Evolutionary conservation across 352 stramenopile species (phyloP).

Genomic region (Globisporangium carolinianum): DNA sequence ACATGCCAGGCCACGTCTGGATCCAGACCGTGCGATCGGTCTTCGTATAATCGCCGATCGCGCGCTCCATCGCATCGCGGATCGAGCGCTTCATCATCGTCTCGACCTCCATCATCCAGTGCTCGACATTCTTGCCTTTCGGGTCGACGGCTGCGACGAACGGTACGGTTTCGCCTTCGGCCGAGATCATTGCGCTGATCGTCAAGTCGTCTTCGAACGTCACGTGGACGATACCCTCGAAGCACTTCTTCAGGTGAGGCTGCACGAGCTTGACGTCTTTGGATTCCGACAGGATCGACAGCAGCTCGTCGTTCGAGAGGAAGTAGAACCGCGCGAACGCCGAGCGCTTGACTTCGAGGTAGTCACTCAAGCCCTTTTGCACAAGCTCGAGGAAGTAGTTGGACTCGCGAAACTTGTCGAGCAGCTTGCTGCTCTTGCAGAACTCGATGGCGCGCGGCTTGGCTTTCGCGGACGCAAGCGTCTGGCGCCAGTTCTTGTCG

Average conservation of each 20-base stretch:
- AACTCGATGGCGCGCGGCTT: conserved; percentile 92
- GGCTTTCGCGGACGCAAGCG: conserved; percentile 73
- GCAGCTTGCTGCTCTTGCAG: conserved; percentile 87
- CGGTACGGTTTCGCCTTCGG: conserved; percentile 84
- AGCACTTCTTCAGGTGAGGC: conserved; percentile 93
- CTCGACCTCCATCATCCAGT: conserved; percentile 93
- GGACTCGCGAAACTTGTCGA: conserved; percentile 92
- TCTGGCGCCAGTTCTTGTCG: conserved; percentile 94
- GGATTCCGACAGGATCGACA: conserved; percentile 90
- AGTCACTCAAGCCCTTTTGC: conserved; percentile 89
- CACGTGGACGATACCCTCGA: conserved; percentile 90
- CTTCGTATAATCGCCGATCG: conserved; percentile 85
- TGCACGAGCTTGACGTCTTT: conserved; percentile 92
- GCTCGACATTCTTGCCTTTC: conserved; percentile 89
- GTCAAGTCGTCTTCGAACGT: conserved; percentile 82
- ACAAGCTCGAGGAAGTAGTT: conserved; percentile 93
- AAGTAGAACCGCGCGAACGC: conserved; percentile 93
- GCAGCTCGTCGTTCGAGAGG: conserved; percentile 90
- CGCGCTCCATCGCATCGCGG: conserved; percentile 80
- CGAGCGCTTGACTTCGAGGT: conserved; percentile 90
- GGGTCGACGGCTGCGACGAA: conserved; percentile 84
- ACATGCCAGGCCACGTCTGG: conserved; percentile 89
- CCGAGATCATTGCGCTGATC: conserved; percentile 91
- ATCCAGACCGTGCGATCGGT: conserved; percentile 88
- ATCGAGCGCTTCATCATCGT: conserved; percentile 91